Base-by-base conservation (phyloP, 2,329 filamentous ascomycete genomes). In the Diaporthe sp. region DNA sequence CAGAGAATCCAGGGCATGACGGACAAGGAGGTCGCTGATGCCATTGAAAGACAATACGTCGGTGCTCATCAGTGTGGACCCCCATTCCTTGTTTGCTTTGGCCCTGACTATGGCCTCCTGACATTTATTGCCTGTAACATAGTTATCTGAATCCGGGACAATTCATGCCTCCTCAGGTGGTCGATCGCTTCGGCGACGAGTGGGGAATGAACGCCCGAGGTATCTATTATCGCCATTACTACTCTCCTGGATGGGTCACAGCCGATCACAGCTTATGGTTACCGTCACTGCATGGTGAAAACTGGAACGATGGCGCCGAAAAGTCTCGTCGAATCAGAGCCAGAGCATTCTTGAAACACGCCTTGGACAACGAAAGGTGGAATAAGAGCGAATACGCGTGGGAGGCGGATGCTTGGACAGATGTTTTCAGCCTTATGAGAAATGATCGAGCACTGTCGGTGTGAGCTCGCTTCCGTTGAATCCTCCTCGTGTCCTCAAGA, bases 181-280 rank as follows among this genome's bases (percentile, higher is more conserved):
- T 55, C 51, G 51, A 55, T 55, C 51, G 51, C 12, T 55, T 55
- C 25, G 51, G 51, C 12, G 51, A 22, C 25, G 51, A 55, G 28
- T 55, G 51, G 51, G 13, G 51, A 17, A 15, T 15, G n/a, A 55
- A 55, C 13, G 51, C 51, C 28, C 51, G 51, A 55, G 51, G 51
- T 55, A 55, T 55, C 25, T 55, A 55, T 6, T 55, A 55, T 55
- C 51, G 51, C n/a, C 51, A 55, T 28, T 7, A 55, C 51, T 55
- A n/a, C 51, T 55, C 51, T 28, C 51, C 51, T 55, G 51, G n/a
- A 55, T 55, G n/a, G 51, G 51, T 55, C 51, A 55, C 51, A 55
- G 51, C 51, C 12, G 51, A 55, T 31, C 51, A 55, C 13, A 55
- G 13, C n/a, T 28, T 55, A 28, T 55, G 51, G 51, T 5, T 55